Evolutionary conservation across 805 yeast species (phyloP).

Genomic region (Pichia rugopelliculosa): DNA sequence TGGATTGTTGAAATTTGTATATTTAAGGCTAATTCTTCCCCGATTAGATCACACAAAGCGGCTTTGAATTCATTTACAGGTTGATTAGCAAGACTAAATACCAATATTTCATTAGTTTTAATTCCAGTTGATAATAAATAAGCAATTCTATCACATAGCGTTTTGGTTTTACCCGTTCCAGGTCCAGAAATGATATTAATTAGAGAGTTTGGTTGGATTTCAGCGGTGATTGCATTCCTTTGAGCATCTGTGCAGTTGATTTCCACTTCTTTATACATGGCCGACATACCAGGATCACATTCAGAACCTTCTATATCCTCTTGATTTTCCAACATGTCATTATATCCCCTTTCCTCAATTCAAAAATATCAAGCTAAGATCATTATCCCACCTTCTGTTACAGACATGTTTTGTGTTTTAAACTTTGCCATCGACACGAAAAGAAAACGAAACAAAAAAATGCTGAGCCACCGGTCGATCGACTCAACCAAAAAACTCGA

Average conservation of each 20-base stretch:
- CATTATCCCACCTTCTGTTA: not conserved
- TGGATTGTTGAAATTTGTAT: slow-evolving; percentile 55
- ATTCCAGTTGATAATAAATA: slow-evolving; percentile 32
- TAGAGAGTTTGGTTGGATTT: slow-evolving; percentile 32
- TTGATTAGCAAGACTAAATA: slow-evolving; percentile 61
- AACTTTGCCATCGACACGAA: too few relatives aligned
- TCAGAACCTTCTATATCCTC: not conserved
- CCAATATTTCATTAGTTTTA: slow-evolving; percentile 48
- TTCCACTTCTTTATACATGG: slow-evolving; percentile 8
- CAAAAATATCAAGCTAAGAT: not conserved
- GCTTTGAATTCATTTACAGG: slow-evolving; percentile 45
- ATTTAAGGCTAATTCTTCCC: slow-evolving; percentile 25
- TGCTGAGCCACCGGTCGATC: not conserved
- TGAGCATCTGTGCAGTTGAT: slow-evolving; percentile 39
- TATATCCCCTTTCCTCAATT: not conserved
- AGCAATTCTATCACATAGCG: slow-evolving; percentile 47
- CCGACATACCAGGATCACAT: not conserved
- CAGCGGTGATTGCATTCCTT: slow-evolving; percentile 35
- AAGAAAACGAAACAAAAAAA: too few relatives aligned
- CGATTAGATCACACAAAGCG: slow-evolving; percentile 29
- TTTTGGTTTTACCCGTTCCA: slow-evolving; percentile 66
- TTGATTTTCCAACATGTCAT: not conserved
- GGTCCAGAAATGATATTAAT: slow-evolving; percentile 61
- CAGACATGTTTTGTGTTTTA: not conserved
- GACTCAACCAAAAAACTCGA: too few relatives aligned